Evolutionary conservation across 2,329 filamentous ascomycete species (phyloP), one percentile per base, ranked within the genome.

Genomic region (Penicillium sp.): DNA sequence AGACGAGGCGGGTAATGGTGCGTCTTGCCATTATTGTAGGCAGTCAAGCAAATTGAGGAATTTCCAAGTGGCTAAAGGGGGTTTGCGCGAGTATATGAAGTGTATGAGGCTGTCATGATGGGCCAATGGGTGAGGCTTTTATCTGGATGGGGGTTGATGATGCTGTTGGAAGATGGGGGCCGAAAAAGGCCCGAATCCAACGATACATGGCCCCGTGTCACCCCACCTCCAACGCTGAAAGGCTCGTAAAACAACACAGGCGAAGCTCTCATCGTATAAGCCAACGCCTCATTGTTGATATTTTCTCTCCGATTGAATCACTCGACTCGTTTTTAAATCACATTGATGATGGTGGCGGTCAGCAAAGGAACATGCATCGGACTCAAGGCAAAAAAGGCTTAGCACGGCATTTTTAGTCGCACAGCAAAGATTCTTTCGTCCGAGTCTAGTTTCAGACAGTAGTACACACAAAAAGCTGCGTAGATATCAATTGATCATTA

Each of bases 1-100:
- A 56, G 43, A 61, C 26, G 7, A 65, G 28, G n/a, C 62, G 62
- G 13, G 57, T 42, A 33, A 53, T 8, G 30, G 38, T n/a, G 10
- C 37, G 53, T 22, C 28, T 33, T 8, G 56, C 19, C 58, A 65
- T 61, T 10, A 10, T n/a, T 55, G 7, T 3, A 6, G 22, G 8
- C 6, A 14, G 14, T 37, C n/a, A 14, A 1, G 14, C 22, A 19
- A 16, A 19, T 6, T 5, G 5, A 22, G 11, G 11, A 13, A 19
- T 42, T 8, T 8, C 13, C 30, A 33, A 33, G 30, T 33, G 10
- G 30, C 30, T 33, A 33, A 6, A 33, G 10, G 37, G 5, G 14
- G 14, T n/a, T 6, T 16, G 5, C 37, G 16, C 7, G 16, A n/a
- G 14, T 40, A 40, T 8, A 7, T 16, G n/a, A 4, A 2, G 40